Conservation (phyloP, 306 rosid genomes). For the Cicer yamashitae region DNA sequence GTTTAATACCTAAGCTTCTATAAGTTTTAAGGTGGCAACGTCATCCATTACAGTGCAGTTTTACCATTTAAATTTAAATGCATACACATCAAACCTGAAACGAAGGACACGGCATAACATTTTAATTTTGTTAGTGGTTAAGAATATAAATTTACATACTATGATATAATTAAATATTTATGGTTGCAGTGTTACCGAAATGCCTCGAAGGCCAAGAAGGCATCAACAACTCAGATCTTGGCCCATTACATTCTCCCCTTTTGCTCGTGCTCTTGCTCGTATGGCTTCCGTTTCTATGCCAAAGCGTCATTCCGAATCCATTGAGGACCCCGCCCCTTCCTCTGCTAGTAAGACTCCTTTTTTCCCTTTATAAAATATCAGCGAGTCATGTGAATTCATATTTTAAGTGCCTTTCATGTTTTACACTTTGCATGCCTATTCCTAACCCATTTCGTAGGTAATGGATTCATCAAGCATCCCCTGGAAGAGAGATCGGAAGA, state of each 20-base stretch:
- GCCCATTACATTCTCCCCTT: slow-evolving; percentile 72
- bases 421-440: slow-evolving; percentile 28
- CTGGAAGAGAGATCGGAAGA: slow-evolving; percentile 45
- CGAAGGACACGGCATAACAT: not conserved
- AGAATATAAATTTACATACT: not conserved
- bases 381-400: not conserved
- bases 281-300: slow-evolving; percentile 34
- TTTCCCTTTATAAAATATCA: not conserved
- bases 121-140: not conserved
- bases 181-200: slow-evolving; percentile 34
- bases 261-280: slow-evolving; percentile 62
- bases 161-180: not conserved
- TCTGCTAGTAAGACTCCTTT: slow-evolving; percentile 38
- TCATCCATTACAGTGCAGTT: not conserved
- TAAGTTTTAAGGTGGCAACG: not conserved
- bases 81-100: not conserved
- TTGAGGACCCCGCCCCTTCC: slow-evolving; percentile 37
- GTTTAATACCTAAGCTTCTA: not conserved
- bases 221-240: slow-evolving; percentile 42
- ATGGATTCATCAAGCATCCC: slow-evolving; percentile 37
- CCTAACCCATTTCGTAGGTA: slow-evolving; percentile 48
- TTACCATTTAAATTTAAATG: not conserved
- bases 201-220: slow-evolving; percentile 61
- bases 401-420: not conserved
- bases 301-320: slow-evolving; percentile 41